A percentile compares a stretch with the other conserved stretches of the same genome.
Evolutionary conservation across 1,284 basidiomycete genomes (phyloP).

Genomic region (Trametes hirsuta): DNA sequence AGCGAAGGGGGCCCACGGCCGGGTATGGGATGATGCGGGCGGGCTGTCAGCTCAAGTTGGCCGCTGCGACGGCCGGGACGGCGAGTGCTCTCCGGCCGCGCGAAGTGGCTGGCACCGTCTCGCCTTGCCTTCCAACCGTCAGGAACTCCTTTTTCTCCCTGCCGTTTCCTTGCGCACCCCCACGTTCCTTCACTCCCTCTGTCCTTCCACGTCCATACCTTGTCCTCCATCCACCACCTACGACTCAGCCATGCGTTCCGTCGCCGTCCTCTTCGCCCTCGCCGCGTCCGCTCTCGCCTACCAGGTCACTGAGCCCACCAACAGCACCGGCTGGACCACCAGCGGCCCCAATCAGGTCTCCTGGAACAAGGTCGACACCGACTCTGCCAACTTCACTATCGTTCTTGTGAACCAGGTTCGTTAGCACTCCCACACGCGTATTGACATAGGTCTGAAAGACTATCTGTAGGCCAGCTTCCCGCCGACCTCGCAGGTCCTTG

Average conservation of each 20-base stretch:
- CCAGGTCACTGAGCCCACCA: slow-evolving; percentile 57
- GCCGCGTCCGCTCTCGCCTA: slow-evolving; percentile 63
- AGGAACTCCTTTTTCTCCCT: slow-evolving; percentile 9
- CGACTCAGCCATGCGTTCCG: slow-evolving; percentile 49
- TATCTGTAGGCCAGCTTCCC: slow-evolving; percentile 32
- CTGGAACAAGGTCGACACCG: slow-evolving; percentile 70
- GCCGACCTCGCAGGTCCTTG: slow-evolving; percentile 48
- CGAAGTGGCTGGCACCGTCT: slow-evolving; percentile 7
- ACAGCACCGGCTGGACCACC: slow-evolving; percentile 58
- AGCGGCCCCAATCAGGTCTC: slow-evolving; percentile 57
- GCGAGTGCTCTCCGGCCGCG: slow-evolving; percentile 8
- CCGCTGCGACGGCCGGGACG: slow-evolving; percentile 11
- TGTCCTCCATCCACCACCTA: slow-evolving; percentile 5
- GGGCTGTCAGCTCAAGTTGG: slow-evolving; percentile 1
- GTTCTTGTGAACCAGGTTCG: slow-evolving; percentile 66
- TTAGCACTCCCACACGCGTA: not conserved
- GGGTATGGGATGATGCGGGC: slow-evolving; percentile 7
- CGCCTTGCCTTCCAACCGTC: slow-evolving; percentile 14
- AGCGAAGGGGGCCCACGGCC: not conserved
- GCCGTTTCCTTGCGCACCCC: slow-evolving; percentile 14
- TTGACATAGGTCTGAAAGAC: not conserved
- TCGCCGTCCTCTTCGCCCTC: slow-evolving; percentile 52
- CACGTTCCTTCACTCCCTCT: slow-evolving; percentile 20
- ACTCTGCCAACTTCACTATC: slow-evolving; percentile 67
- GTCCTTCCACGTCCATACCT: slow-evolving; percentile 12